Conservation (phyloP, 2,329 filamentous ascomycete species). For the Phoma sp. region DNA sequence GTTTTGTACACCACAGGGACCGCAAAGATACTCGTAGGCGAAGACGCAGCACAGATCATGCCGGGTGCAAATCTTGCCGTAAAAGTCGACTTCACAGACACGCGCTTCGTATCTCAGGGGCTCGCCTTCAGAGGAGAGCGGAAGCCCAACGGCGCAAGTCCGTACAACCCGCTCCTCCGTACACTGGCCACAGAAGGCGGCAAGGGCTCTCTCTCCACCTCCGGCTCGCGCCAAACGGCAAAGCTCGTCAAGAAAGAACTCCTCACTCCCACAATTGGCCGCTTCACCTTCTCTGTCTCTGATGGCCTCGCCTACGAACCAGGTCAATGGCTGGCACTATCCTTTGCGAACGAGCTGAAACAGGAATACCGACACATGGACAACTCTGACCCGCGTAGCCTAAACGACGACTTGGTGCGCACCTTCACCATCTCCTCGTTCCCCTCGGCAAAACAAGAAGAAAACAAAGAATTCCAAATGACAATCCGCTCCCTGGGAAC, state of each 20-base stretch:
- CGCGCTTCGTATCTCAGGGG: conserved; percentile 67
- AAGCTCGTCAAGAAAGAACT: conserved; percentile 64
- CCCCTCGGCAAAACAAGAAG: conserved; percentile 39
- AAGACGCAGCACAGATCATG: conserved; percentile 67
- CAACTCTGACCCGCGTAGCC: conserved; percentile 75
- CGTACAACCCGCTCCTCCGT: conserved; percentile 79
- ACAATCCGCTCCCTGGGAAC: conserved; percentile 73
- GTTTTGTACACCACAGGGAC: conserved; percentile 77
- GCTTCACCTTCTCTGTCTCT: conserved; percentile 65
- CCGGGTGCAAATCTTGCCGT: conserved; percentile 76
- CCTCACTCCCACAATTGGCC: conserved; percentile 70
- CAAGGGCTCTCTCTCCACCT: conserved; percentile 22
- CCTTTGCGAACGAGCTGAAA: conserved; percentile 73
- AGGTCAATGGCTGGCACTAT: conserved; percentile 79
- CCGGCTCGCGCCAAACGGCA: conserved; percentile 51
- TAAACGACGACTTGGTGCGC: conserved; percentile 85
- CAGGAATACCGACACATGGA: conserved; percentile 83
- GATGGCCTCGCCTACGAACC: conserved; percentile 61
- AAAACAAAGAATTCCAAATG: conserved; percentile 67
- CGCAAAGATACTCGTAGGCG: conserved; percentile 69
- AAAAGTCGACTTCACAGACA: conserved; percentile 66
- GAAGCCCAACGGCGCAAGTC: conserved; percentile 67
- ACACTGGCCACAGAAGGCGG: conserved; percentile 66
- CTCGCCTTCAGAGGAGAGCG: conserved; percentile 70
- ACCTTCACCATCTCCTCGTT: conserved; percentile 81